A percentile compares a stretch with the other conserved stretches of the same genome.
Evolutionary conservation across 2,329 filamentous ascomycete genomes (phyloP).

Genomic region (Orbilia quercus): DNA sequence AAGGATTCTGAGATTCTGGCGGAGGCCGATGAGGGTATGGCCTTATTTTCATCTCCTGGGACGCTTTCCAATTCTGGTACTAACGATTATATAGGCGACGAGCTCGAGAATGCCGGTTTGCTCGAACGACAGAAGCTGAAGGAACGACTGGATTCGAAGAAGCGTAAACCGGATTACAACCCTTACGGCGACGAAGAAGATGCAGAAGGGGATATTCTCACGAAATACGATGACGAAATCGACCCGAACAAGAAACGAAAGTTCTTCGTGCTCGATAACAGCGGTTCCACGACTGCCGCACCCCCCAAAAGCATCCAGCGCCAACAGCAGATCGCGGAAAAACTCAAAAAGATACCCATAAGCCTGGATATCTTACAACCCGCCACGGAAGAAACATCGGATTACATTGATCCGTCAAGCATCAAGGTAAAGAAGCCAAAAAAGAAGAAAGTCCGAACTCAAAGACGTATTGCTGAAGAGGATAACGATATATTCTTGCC

Average conservation of each 20-base stretch:
- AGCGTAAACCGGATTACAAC: conserved; percentile 88
- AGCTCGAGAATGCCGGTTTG: conserved; percentile 81
- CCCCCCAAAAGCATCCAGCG: conserved; percentile 69
- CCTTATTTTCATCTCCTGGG: neutral
- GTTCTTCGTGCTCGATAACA: conserved; percentile 84
- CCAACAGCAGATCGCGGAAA: conserved; percentile 69
- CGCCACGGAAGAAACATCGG: conserved; percentile 75
- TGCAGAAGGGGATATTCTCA: conserved; percentile 74
- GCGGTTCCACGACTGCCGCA: conserved; percentile 75
- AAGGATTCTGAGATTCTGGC: conserved; percentile 87
- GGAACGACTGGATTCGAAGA: conserved; percentile 85
- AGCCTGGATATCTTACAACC: conserved; percentile 77
- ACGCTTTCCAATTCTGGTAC: neutral
- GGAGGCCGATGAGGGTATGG: conserved; percentile 73
- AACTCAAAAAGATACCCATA: conserved; percentile 75
- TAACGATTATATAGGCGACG: conserved; percentile 77
- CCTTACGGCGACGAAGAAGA: conserved; percentile 77
- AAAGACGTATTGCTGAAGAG: conserved; percentile 65
- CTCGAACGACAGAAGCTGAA: conserved; percentile 77
- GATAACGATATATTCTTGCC: conserved; percentile 70
- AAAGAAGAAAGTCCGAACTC: conserved; percentile 70
- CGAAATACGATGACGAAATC: conserved; percentile 96
- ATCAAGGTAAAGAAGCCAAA: conserved; percentile 95
- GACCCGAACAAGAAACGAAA: conserved; percentile 83
- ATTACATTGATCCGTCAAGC: conserved; percentile 87